Evolutionary conservation across 2,329 filamentous ascomycete species (phyloP).

Genomic region (Penicillium sp.): DNA sequence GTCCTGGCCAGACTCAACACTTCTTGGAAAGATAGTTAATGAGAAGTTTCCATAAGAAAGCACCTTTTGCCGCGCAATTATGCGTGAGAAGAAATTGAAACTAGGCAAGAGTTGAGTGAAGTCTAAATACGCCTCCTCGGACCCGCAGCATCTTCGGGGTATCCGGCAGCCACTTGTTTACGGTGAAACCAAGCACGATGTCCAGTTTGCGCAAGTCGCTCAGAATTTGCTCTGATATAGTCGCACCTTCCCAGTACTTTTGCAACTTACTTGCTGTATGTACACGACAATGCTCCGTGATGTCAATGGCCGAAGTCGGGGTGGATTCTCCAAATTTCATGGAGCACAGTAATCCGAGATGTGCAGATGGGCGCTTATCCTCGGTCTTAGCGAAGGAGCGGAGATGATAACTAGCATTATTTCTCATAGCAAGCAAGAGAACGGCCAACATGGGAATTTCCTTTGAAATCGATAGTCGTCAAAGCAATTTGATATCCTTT

Average conservation of each 20-base stretch:
- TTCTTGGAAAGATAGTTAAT: too few species aligned
- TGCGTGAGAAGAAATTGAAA: not conserved
- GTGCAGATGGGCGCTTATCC: slow-evolving; percentile 1
- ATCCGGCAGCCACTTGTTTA: not conserved
- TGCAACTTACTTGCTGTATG: not conserved
- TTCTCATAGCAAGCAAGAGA: not conserved
- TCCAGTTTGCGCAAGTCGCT: not conserved
- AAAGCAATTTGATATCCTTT: not conserved
- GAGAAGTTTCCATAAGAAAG: too few species aligned
- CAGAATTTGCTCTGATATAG: not conserved
- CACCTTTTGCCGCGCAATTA: too few species aligned
- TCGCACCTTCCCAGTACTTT: not conserved
- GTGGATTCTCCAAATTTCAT: not conserved
- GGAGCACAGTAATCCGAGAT: slow-evolving; percentile 6
- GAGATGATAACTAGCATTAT: not conserved
- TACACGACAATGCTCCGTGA: not conserved
- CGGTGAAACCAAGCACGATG: not conserved
- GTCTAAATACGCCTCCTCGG: not conserved
- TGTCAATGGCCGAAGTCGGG: slow-evolving; percentile 2
- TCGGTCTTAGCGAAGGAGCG: not conserved
- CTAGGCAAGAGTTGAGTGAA: not conserved
- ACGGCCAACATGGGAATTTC: not conserved
- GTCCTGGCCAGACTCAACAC: too few species aligned
- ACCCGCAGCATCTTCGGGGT: not conserved
- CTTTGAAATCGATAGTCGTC: not conserved